Conservation (phyloP, 2,329 filamentous ascomycete genomes). For the Lomentospora prolificans region DNA sequence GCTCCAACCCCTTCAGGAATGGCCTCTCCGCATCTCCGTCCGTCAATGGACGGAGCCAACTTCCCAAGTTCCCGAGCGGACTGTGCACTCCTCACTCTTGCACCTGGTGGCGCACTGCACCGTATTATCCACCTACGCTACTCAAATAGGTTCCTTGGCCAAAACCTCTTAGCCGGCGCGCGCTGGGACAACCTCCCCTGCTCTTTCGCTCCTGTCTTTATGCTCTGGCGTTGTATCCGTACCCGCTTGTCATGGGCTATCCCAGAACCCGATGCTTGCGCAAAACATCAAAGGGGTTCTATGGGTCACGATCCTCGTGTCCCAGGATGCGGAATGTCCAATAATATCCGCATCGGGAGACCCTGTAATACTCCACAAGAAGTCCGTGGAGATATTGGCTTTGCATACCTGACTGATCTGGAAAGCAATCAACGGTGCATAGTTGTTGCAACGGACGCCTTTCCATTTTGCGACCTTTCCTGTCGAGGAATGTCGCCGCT, state of each 20-base stretch:
- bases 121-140: neutral
- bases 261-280: neutral
- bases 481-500: no score
- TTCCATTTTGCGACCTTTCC: no score
- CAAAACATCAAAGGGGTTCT: neutral
- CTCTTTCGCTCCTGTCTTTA: neutral
- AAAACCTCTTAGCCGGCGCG: neutral
- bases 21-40: neutral
- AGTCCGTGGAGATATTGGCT: no score
- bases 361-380: no score
- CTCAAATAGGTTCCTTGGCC: neutral
- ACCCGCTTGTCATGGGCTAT: neutral
- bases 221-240: neutral
- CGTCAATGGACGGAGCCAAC: neutral
- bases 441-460: no score
- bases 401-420: no score
- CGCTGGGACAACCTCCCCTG: neutral
- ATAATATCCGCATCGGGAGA: neutral
- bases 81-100: neutral
- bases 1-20: neutral
- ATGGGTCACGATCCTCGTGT: neutral
- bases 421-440: no score
- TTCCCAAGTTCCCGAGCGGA: neutral
- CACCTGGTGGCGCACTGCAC: neutral
- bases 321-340: neutral